Conservation (phyloP, 2,329 filamentous ascomycete species). For the Raffaelea albimanens region DNA sequence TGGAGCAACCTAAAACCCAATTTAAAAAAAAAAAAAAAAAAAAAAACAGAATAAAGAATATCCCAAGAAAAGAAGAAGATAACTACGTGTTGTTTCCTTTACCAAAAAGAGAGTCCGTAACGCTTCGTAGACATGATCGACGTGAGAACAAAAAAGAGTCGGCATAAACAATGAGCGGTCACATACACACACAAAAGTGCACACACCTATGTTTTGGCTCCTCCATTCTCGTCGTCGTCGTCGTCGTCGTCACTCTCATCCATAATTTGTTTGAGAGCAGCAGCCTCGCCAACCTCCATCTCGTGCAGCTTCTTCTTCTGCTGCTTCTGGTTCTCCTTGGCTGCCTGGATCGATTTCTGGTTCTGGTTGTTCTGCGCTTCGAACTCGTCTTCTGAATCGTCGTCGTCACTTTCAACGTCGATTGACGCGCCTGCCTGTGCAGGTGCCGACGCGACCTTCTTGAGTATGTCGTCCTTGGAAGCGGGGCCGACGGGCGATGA, state of each 20-base stretch:
- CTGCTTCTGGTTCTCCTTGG: slow-evolving; percentile 32
- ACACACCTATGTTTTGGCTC: background rate
- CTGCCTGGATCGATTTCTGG: slow-evolving; percentile 33
- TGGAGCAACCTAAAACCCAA: too few relatives aligned
- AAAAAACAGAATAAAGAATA: too few relatives aligned
- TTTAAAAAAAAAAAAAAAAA: too few relatives aligned
- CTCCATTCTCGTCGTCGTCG: slow-evolving; percentile 18
- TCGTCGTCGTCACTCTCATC: slow-evolving; percentile 20
- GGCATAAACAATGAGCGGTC: background rate
- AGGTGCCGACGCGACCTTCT: background rate
- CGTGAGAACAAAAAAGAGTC: too few relatives aligned
- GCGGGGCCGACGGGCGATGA: background rate
- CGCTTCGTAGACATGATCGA: too few relatives aligned
- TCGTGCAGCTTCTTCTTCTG: slow-evolving; percentile 46
- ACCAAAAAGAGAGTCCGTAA: too few relatives aligned
- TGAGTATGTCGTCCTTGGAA: background rate
- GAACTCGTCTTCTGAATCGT: slow-evolving; percentile 32
- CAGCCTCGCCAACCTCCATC: slow-evolving; percentile 52
- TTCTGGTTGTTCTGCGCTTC: slow-evolving; percentile 29
- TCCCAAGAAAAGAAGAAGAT: too few relatives aligned
- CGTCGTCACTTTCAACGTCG: slow-evolving; percentile 29
- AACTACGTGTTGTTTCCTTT: too few relatives aligned
- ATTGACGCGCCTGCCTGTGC: slow-evolving; percentile 3
- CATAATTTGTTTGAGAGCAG: slow-evolving; percentile 23
- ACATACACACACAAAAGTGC: too few relatives aligned